Percentiles rank a stretch among this genome's conserved stretches.
Evolutionary conservation across 805 yeast species (phyloP).

Genomic region (Candida glaebosa): DNA sequence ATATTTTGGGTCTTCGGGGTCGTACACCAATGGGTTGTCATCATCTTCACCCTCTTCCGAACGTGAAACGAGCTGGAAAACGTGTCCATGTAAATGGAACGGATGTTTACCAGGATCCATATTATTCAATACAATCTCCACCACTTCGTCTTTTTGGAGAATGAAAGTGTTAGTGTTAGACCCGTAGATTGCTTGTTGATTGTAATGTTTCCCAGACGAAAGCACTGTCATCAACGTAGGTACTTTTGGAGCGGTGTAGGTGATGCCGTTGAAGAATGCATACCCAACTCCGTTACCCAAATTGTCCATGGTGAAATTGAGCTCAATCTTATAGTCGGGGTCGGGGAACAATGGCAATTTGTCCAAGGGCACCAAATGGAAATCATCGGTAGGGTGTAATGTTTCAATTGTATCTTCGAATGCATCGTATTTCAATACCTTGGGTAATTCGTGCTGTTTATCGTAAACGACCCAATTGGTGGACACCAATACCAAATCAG

Average conservation of each 20-base stretch:
- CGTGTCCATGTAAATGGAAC: conserved; percentile 95
- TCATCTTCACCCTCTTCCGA: conserved; percentile 56
- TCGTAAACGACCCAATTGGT: conserved; percentile 72
- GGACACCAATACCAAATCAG: conserved; percentile 60
- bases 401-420: conserved; percentile 34
- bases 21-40: conserved; percentile 50
- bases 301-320: conserved; percentile 81
- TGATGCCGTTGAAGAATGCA: conserved; percentile 91
- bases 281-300: conserved; percentile 84
- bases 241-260: conserved; percentile 77
- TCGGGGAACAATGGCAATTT: conserved; percentile 51
- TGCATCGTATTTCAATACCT: conserved; percentile 9
- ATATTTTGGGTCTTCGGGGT: conserved; percentile 23
- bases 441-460: conserved; percentile 39
- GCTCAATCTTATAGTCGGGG: conserved; percentile 64
- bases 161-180: conserved; percentile 74
- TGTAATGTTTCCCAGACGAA: conserved; percentile 60
- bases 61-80: conserved; percentile 78
- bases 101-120: conserved; percentile 93
- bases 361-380: conserved; percentile 26
- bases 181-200: conserved; percentile 63
- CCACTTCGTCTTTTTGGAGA: conserved; percentile 59
- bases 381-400: conserved; percentile 47
- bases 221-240: conserved; percentile 82
- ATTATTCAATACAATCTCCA: conserved; percentile 83